phyloP scores from a whole-genome alignment of 495 filamentous ascomycete genomes.

The Antarctomyces pellizariae region DNA sequence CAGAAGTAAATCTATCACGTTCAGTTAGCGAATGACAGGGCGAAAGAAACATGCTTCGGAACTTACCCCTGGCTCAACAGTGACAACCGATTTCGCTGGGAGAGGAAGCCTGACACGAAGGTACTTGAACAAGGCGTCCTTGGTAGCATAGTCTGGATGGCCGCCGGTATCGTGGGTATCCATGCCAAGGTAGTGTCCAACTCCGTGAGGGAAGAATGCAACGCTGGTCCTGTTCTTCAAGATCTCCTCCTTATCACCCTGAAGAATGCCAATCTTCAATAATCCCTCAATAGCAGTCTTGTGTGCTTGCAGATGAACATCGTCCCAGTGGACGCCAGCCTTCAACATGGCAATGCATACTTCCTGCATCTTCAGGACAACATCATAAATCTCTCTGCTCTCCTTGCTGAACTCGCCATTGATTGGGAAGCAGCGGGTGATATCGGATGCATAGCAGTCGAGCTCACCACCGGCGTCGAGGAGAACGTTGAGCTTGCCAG shows the following conservation, averaged over 20 bases:
- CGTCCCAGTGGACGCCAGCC: conserved; percentile 63
- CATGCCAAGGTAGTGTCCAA: conserved; percentile 85
- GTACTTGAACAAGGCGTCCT: conserved; percentile 67
- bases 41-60: neutral
- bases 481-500: conserved; percentile 47
- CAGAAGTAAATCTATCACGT: conserved; percentile 73
- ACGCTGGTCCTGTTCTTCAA: conserved; percentile 49
- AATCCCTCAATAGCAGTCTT: conserved; percentile 62
- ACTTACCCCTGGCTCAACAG: conserved; percentile 70
- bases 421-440: conserved; percentile 77
- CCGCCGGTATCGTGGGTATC: conserved; percentile 88
- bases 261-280: conserved; percentile 49
- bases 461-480: conserved; percentile 73
- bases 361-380: conserved; percentile 68
- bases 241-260: conserved; percentile 43
- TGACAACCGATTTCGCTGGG: conserved; percentile 59
- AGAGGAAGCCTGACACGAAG: conserved; percentile 57
- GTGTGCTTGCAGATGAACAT: conserved; percentile 59
- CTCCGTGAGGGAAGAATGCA: conserved; percentile 80
- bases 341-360: conserved; percentile 50
- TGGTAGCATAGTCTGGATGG: conserved; percentile 63
- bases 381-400: conserved; percentile 57
- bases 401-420: conserved; percentile 50
- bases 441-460: conserved; percentile 60
- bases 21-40: neutral